phyloP scores from a whole-genome alignment of 352 stramenopile genomes.

The Phytophthora tubulina region DNA sequence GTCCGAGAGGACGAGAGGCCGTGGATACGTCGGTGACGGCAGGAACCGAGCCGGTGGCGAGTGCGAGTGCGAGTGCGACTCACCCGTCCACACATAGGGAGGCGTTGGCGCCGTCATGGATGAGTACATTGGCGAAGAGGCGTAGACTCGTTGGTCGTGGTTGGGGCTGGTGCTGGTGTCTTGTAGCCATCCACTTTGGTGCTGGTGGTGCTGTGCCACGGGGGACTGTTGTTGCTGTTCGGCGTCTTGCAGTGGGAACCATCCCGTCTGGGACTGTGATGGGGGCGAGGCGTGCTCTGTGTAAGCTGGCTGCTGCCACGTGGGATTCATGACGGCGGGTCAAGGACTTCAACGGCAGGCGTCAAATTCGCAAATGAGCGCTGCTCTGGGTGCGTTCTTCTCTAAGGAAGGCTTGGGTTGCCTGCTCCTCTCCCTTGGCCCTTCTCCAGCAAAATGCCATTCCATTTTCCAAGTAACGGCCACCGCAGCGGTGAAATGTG shows the following conservation, averaged over 20 bases:
- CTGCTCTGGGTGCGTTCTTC: constrained; percentile 27
- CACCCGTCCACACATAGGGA: constrained; percentile 33
- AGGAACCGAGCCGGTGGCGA: constrained; percentile 23
- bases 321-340: constrained; percentile 17
- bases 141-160: constrained; percentile 23
- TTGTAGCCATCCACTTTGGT: constrained; percentile 22
- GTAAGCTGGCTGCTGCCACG: constrained; percentile 20
- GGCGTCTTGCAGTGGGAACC: constrained; percentile 60
- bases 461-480: constrained; percentile 46
- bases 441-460: constrained; percentile 29
- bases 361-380: constrained; percentile 40
- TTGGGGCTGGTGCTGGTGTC: constrained; percentile 9
- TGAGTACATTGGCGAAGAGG: constrained; percentile 23
- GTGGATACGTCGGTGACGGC: constrained; percentile 19
- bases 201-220: not conserved
- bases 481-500: constrained; percentile 16
- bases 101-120: constrained; percentile 16
- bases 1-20: constrained; percentile 7
- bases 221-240: constrained; percentile 14
- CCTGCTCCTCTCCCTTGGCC: constrained; percentile 29
- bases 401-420: constrained; percentile 19
- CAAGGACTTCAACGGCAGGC: not conserved
- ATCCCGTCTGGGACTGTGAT: constrained; percentile 53
- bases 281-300: constrained; percentile 24
- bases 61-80: constrained; percentile 14